These are phyloP conservation scores for Alternaria brassicae DNA, from an alignment of 2,329 filamentous ascomycete genomes.

Conservation along the genomic window DNA sequence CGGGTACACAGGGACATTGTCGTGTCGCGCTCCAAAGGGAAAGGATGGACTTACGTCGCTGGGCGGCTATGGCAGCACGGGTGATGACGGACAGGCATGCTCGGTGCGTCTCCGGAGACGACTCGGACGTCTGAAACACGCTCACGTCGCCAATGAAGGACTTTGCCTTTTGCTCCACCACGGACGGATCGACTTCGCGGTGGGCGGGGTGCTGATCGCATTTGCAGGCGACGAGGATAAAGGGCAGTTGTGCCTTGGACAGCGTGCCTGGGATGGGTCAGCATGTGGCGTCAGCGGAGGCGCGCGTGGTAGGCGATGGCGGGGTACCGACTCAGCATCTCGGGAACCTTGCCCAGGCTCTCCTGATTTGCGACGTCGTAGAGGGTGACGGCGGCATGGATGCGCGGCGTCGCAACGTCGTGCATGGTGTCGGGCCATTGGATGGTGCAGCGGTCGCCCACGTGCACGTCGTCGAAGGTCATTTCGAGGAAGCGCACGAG, in stretches of 20 bases:
- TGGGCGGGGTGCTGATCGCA: constrained; percentile 78
- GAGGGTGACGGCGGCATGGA: constrained; percentile 84
- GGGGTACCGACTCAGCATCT: constrained; percentile 74
- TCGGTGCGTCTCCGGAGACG: constrained; percentile 74
- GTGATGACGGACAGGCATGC: constrained; percentile 79
- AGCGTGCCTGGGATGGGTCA: constrained; percentile 68
- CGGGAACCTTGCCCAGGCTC: constrained; percentile 75
- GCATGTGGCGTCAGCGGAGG: constrained; percentile 15
- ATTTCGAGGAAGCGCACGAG: constrained; percentile 66
- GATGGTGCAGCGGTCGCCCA: constrained; percentile 57
- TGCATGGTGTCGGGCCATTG: constrained; percentile 66
- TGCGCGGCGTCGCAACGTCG: constrained; percentile 73
- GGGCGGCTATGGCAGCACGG: constrained; percentile 70
- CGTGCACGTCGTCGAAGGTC: constrained; percentile 60
- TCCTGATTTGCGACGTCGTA: constrained; percentile 85
- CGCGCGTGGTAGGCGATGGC: background rate
- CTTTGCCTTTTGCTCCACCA: constrained; percentile 69
- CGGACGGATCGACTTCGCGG: constrained; percentile 74
- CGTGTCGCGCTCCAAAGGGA: constrained; percentile 15
- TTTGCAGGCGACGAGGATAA: constrained; percentile 85
- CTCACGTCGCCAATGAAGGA: constrained; percentile 69
- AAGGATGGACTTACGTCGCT: constrained; percentile 67
- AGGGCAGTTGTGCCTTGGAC: constrained; percentile 74
- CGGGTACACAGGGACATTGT: no score
- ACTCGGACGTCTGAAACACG: constrained; percentile 75